Evolutionary conservation across 768 basidiomycete genomes (phyloP).

Genomic region (Tricholoma sp.): DNA sequence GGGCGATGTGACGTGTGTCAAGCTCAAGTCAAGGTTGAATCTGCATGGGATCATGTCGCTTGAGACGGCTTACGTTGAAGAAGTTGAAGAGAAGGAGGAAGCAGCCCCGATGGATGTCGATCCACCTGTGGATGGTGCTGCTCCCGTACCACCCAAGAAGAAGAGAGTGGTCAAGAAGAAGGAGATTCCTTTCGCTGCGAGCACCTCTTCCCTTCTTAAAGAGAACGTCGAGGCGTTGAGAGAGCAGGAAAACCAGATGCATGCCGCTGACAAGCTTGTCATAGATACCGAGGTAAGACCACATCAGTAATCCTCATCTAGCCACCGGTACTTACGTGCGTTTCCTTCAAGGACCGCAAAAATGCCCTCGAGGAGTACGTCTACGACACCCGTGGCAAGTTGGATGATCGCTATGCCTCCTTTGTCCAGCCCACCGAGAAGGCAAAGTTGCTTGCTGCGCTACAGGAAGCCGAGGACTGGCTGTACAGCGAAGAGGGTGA

Average conservation of each 20-base stretch:
- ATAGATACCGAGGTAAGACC: slow-evolving; percentile 87
- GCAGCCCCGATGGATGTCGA: slow-evolving; percentile 65
- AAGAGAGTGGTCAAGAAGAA: slow-evolving; percentile 83
- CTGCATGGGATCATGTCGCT: slow-evolving; percentile 83
- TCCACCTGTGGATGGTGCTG: slow-evolving; percentile 30
- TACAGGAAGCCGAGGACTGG: slow-evolving; percentile 90
- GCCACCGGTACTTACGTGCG: slow-evolving; percentile 1
- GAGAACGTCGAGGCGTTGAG: slow-evolving; percentile 55
- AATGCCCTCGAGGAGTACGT: slow-evolving; percentile 99
- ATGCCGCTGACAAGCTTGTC: slow-evolving; percentile 90
- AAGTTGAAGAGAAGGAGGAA: slow-evolving; percentile 75
- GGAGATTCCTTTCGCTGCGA: slow-evolving; percentile 68
- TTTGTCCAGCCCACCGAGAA: slow-evolving; percentile 79
- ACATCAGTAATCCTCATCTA: neutral
- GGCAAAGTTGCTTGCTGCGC: slow-evolving; percentile 59
- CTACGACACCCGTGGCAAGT: slow-evolving; percentile 89
- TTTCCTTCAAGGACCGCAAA: slow-evolving; percentile 72
- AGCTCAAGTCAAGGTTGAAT: slow-evolving; percentile 88
- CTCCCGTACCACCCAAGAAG: slow-evolving; percentile 64
- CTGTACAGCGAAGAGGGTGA: slow-evolving; percentile 96
- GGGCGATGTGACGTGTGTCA: slow-evolving; percentile 77
- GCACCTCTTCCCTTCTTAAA: slow-evolving; percentile 61
- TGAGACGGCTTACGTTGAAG: slow-evolving; percentile 81
- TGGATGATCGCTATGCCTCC: slow-evolving; percentile 80
- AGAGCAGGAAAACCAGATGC: slow-evolving; percentile 88